A percentile compares a stretch with the other conserved stretches of the same genome.
phyloP scores from a whole-genome alignment of 2,329 filamentous ascomycete species.

The Aureobasidium sp. region DNA sequence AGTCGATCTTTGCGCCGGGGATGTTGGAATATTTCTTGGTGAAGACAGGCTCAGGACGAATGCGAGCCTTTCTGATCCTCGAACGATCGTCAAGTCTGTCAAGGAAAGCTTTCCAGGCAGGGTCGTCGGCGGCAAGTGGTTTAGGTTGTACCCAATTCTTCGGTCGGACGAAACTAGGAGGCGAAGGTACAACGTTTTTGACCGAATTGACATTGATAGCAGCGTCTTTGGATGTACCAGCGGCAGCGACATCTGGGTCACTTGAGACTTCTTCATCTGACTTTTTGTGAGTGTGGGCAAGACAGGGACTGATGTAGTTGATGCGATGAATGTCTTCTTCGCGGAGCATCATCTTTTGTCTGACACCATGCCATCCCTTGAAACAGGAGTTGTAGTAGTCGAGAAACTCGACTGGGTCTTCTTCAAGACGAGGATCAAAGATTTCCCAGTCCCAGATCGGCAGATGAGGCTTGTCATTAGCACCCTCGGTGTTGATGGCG shows the following conservation, averaged over 20 bases:
- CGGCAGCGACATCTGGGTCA: too few relatives aligned
- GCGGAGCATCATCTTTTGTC: conserved; percentile 8
- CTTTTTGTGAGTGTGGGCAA: conserved; percentile 6
- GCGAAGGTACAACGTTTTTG: neutral
- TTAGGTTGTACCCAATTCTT: conserved; percentile 1
- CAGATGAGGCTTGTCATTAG: neutral
- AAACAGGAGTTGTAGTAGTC: conserved; percentile 4
- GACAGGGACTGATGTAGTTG: conserved; percentile 12
- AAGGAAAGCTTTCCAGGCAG: neutral
- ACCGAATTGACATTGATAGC: neutral
- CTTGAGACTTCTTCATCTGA: neutral
- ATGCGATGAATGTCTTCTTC: conserved; percentile 12
- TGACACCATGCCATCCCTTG: conserved; percentile 2
- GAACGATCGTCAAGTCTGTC: neutral
- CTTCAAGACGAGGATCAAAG: conserved; percentile 4
- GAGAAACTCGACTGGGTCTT: conserved; percentile 8
- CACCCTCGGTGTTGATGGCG: neutral
- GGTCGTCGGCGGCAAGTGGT: neutral
- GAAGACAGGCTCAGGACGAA: conserved; percentile 4
- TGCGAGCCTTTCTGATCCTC: neutral
- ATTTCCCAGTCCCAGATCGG: neutral
- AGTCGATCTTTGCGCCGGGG: neutral
- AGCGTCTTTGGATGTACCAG: neutral
- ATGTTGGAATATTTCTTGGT: neutral
- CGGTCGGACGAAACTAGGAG: neutral